phyloP scores from a whole-genome alignment of 1,139 yeast genomes.

The Pneumocystis sp. region DNA sequence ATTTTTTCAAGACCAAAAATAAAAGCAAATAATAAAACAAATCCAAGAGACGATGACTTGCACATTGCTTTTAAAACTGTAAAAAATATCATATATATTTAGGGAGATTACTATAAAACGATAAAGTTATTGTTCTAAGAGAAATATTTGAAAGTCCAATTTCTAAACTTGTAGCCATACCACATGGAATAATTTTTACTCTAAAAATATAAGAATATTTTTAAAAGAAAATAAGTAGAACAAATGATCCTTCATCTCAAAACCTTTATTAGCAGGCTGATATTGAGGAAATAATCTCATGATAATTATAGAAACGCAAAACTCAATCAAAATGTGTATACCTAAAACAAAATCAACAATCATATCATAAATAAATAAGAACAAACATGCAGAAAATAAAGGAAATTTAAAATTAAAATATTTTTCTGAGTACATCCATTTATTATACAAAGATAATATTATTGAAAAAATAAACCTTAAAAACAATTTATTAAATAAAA shows the following conservation, averaged over 20 bases:
- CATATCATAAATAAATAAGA: neutral
- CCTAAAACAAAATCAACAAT: neutral
- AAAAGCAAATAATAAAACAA: slow-evolving; percentile 76
- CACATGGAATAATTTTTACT: slow-evolving; percentile 62
- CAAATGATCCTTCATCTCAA: slow-evolving; percentile 12
- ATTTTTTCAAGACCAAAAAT: slow-evolving; percentile 61
- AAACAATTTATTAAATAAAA: neutral
- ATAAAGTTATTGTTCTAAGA: slow-evolving; percentile 58
- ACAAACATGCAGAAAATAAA: slow-evolving; percentile 45
- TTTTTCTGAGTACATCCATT: slow-evolving; percentile 74
- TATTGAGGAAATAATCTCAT: slow-evolving; percentile 35
- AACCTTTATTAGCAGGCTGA: slow-evolving; percentile 26
- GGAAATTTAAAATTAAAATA: slow-evolving; percentile 71
- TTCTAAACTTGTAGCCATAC: slow-evolving; percentile 79
- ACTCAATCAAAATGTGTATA: slow-evolving; percentile 66
- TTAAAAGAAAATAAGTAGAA: slow-evolving; percentile 11
- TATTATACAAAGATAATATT: slow-evolving; percentile 43
- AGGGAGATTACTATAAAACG: slow-evolving; percentile 66
- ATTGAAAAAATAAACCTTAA: slow-evolving; percentile 16
- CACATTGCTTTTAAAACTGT: slow-evolving; percentile 22
- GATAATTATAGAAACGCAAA: slow-evolving; percentile 32
- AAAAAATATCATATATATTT: neutral
- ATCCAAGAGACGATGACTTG: slow-evolving; percentile 70
- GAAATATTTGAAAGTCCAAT: slow-evolving; percentile 86
- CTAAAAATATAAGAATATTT: slow-evolving; percentile 13